A percentile compares a stretch with the other conserved stretches of the same genome.
phyloP scores from a whole-genome alignment of 1,284 basidiomycete genomes.

The Cryptococcus sp. region DNA sequence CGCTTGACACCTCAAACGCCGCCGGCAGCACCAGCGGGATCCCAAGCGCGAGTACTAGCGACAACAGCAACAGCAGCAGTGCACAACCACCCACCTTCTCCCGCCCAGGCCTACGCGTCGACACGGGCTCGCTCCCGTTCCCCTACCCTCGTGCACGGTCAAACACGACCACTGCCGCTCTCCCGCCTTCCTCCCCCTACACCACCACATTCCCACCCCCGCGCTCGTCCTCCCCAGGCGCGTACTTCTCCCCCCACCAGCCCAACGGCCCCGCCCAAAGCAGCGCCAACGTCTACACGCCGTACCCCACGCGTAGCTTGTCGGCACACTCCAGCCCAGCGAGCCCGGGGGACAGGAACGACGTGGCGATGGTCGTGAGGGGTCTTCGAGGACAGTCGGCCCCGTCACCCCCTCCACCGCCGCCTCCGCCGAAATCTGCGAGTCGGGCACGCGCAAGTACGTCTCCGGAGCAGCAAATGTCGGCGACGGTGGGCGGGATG shows the following conservation, averaged over 20 bases:
- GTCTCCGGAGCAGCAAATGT: background rate
- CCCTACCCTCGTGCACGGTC: too few relatives aligned
- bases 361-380: constrained; percentile 16
- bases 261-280: too few relatives aligned
- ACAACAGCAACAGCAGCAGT: too few relatives aligned
- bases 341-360: constrained; percentile 1
- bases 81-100: background rate
- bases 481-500: background rate
- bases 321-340: too few relatives aligned
- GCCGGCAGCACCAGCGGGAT: too few relatives aligned
- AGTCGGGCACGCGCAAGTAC: background rate
- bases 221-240: background rate
- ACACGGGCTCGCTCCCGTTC: background rate
- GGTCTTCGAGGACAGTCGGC: constrained; percentile 8
- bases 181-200: background rate
- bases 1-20: too few relatives aligned
- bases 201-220: background rate
- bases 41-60: too few relatives aligned
- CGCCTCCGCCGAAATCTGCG: background rate
- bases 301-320: too few relatives aligned
- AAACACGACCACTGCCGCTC: background rate
- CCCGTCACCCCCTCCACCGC: background rate
- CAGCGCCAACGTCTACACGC: too few relatives aligned
- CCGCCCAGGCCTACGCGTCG: background rate
- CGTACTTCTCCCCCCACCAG: too few relatives aligned